Evolutionary conservation across 805 yeast species (phyloP).

Genomic region (Pichia exigua): DNA sequence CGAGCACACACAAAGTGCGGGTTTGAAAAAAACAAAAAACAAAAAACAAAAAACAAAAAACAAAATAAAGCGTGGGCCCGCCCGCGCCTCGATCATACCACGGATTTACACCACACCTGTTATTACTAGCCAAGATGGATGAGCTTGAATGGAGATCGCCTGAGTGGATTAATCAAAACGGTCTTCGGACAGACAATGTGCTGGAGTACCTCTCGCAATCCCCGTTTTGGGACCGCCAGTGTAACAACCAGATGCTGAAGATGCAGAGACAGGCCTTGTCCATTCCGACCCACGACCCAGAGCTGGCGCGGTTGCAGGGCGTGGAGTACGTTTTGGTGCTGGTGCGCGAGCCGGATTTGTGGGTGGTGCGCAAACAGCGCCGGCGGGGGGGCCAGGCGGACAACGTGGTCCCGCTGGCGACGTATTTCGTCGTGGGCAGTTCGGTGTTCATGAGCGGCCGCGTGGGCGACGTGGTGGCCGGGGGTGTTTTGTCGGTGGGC

Average conservation of each 20-base stretch:
- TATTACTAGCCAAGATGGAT: slow-evolving; percentile 36
- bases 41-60: too few relatives aligned
- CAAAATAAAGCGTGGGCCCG: too few relatives aligned
- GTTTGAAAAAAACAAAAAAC: too few relatives aligned
- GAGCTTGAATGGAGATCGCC: slow-evolving; percentile 97
- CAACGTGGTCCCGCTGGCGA: neutral
- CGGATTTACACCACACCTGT: neutral
- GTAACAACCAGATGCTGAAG: slow-evolving; percentile 88
- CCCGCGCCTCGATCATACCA: too few relatives aligned
- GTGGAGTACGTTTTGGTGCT: slow-evolving; percentile 71
- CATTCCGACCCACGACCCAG: slow-evolving; percentile 34
- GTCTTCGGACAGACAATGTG: slow-evolving; percentile 81
- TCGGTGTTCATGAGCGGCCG: neutral
- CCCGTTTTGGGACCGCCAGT: slow-evolving; percentile 90
- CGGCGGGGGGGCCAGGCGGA: slow-evolving; percentile 32
- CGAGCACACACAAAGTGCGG: neutral
- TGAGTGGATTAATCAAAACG: slow-evolving; percentile 90
- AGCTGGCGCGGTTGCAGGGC: slow-evolving; percentile 74
- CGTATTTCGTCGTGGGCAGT: neutral
- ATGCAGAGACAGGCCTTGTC: slow-evolving; percentile 67
- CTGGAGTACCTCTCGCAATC: slow-evolving; percentile 89
- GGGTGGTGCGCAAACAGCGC: slow-evolving; percentile 82
- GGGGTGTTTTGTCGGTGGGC: neutral
- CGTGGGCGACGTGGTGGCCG: neutral
- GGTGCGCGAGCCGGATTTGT: slow-evolving; percentile 82